Evolutionary conservation across 768 basidiomycete genomes (phyloP).

Genomic region (Leccinum sublutescens): DNA sequence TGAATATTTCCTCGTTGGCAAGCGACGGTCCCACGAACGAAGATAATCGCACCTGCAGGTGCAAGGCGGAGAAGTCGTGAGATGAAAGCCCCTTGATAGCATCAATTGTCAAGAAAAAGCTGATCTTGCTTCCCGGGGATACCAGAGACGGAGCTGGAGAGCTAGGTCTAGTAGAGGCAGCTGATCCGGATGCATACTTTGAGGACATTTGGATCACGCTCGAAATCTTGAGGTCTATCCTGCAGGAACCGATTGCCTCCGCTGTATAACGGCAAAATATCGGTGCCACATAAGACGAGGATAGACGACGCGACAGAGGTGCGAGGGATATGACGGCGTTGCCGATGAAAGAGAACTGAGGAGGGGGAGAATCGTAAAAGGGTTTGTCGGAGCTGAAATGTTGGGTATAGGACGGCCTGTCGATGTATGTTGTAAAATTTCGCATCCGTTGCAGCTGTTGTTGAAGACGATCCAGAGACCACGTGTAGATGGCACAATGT

Average conservation of each 20-base stretch:
- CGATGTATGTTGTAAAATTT: slow-evolving; percentile 85
- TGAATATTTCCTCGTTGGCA: slow-evolving; percentile 76
- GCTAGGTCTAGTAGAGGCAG: slow-evolving; percentile 66
- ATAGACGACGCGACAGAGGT: slow-evolving; percentile 72
- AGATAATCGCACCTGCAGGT: slow-evolving; percentile 85
- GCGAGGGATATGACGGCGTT: slow-evolving; percentile 81
- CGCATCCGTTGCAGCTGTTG: slow-evolving; percentile 93
- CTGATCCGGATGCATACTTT: slow-evolving; percentile 59
- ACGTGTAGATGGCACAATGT: slow-evolving; percentile 84
- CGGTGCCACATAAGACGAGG: slow-evolving; percentile 73
- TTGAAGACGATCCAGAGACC: slow-evolving; percentile 86
- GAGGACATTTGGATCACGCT: slow-evolving; percentile 59
- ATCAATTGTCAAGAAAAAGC: slow-evolving; percentile 84
- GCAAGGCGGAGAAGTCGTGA: slow-evolving; percentile 84
- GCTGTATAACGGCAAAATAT: slow-evolving; percentile 94
- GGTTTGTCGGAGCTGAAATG: slow-evolving; percentile 94
- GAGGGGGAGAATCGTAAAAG: slow-evolving; percentile 86
- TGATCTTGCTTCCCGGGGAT: slow-evolving; percentile 76
- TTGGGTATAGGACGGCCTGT: slow-evolving; percentile 88
- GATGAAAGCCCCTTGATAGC: slow-evolving; percentile 84
- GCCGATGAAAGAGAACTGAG: slow-evolving; percentile 91
- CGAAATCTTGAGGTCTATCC: slow-evolving; percentile 78
- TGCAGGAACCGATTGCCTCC: slow-evolving; percentile 94
- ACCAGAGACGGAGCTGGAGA: slow-evolving; percentile 70
- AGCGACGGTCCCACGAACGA: slow-evolving; percentile 76